Evolutionary conservation across 2,329 filamentous ascomycete species (phyloP).

Genomic region (Beauveria sp.): DNA sequence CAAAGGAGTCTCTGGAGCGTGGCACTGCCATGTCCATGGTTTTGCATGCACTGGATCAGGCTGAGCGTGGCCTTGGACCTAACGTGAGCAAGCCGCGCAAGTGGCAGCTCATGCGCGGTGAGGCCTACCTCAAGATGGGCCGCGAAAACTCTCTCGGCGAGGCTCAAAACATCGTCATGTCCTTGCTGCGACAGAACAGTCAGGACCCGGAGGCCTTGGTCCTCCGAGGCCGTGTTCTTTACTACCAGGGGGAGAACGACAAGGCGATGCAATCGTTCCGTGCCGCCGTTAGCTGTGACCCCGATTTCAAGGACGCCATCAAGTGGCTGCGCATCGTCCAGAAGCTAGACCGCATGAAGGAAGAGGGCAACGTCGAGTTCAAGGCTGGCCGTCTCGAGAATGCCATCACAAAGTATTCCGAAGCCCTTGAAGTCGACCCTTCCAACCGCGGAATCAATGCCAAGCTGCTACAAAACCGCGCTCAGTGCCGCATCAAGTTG

Average conservation of each 20-base stretch:
- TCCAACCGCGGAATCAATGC: constrained; percentile 87
- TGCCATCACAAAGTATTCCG: constrained; percentile 77
- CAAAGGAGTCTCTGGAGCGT: constrained; percentile 65
- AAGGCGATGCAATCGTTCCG: constrained; percentile 91
- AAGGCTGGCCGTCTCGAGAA: constrained; percentile 73
- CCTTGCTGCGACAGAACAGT: constrained; percentile 73
- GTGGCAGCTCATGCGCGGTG: constrained; percentile 88
- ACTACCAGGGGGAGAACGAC: constrained; percentile 87
- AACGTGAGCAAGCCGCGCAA: constrained; percentile 78
- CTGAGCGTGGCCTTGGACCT: constrained; percentile 68
- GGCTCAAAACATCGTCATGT: constrained; percentile 88
- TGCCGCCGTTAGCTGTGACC: constrained; percentile 82
- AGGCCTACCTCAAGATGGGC: constrained; percentile 89
- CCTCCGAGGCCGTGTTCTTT: constrained; percentile 78
- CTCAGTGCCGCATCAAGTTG: constrained; percentile 73
- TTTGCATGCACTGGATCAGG: constrained; percentile 83
- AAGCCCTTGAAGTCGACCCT: constrained; percentile 79
- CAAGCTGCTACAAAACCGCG: constrained; percentile 90
- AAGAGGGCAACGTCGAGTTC: constrained; percentile 85
- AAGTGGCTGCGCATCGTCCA: constrained; percentile 86
- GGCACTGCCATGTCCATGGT: constrained; percentile 86
- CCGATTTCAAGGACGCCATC: constrained; percentile 81
- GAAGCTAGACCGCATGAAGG: constrained; percentile 87
- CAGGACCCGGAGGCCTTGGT: constrained; percentile 92
- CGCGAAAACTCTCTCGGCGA: constrained; percentile 83